Evolutionary conservation across 2,329 filamentous ascomycete species (phyloP), one percentile per base, ranked within the genome.

Genomic region (Aquanectria penicillioides): DNA sequence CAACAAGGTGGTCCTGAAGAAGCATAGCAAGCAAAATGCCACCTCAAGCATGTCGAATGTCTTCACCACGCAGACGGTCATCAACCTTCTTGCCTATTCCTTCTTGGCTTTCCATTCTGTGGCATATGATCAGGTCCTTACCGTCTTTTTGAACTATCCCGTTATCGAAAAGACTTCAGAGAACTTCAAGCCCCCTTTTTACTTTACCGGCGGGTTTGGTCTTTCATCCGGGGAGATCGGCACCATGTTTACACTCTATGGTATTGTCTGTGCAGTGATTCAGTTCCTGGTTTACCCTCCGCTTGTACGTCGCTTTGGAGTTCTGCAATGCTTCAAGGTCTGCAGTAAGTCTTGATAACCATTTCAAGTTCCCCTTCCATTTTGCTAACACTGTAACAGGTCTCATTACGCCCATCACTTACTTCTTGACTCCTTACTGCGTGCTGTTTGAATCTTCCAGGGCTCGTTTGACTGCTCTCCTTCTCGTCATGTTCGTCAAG

Each of bases 251-350:
- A 95, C 92, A 2, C 70, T 92, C 5, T 96, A 94, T 73, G 93
- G 93, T 17, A 80, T 96, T 48, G 81, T 88, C 9, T 93, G 92
- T 65, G 92, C 94, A 69, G 66, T 95, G 15, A 85, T 93, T 40
- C 95, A 98, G 73, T 97, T 99, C 74, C 79, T 95, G 47, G 71
- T 96, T 52, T 97, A 97, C 73, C 93, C 94, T 0, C 81, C 86
- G 0, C 77, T 94, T 1, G 93, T 93, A 41, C 82, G 86, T 26
- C 83, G 82, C 18, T 92, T 86, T 62, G 94, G 94, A 6, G 86
- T 93, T 0, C 78, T 97, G 13, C 83, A 80, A 49, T 95, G 91
- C 74, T 89, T 92, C 67, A 88, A 87, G 63, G 76, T 83, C n/a
- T 87, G 88, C 65, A 78, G 80, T 81, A 74, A 62, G 80, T 72